phyloP scores from a whole-genome alignment of 192 early-diverging fungal genomes.

The Coemansia sp. region DNA sequence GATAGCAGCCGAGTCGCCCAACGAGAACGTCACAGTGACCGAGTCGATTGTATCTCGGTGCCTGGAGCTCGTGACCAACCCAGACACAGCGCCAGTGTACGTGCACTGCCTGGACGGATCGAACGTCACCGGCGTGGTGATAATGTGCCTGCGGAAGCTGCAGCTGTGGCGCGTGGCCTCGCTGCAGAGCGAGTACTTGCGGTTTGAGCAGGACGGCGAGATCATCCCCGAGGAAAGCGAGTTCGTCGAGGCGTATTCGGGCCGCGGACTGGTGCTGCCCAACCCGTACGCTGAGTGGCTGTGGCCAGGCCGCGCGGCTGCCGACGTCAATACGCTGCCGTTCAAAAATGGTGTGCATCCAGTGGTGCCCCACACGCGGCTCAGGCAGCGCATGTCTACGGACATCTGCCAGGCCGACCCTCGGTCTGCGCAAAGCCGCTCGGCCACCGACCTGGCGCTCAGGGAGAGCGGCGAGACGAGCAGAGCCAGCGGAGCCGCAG shows the following conservation, averaged over 20 bases:
- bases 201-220: constrained; percentile 61
- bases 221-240: constrained; percentile 57
- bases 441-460: constrained; percentile 22
- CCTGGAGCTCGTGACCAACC: constrained; percentile 78
- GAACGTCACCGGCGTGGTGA: constrained; percentile 79
- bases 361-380: constrained; percentile 24
- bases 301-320: constrained; percentile 29
- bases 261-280: constrained; percentile 22
- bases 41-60: constrained; percentile 72
- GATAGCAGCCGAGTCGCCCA: constrained; percentile 79
- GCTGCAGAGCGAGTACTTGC: constrained; percentile 71
- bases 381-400: constrained; percentile 17
- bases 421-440: constrained; percentile 13
- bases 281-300: constrained; percentile 47
- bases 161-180: constrained; percentile 85
- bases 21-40: constrained; percentile 84
- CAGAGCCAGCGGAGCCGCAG: not conserved
- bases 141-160: constrained; percentile 88
- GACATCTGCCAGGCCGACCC: constrained; percentile 40
- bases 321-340: constrained; percentile 24
- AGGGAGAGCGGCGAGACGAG: not conserved
- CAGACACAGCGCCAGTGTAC: constrained; percentile 73
- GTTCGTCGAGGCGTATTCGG: constrained; percentile 50
- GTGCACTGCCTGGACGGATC: constrained; percentile 93
- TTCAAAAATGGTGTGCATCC: constrained; percentile 41